phyloP scores from a whole-genome alignment of 2,329 filamentous ascomycete genomes.

The Clonostachys chloroleuca region DNA sequence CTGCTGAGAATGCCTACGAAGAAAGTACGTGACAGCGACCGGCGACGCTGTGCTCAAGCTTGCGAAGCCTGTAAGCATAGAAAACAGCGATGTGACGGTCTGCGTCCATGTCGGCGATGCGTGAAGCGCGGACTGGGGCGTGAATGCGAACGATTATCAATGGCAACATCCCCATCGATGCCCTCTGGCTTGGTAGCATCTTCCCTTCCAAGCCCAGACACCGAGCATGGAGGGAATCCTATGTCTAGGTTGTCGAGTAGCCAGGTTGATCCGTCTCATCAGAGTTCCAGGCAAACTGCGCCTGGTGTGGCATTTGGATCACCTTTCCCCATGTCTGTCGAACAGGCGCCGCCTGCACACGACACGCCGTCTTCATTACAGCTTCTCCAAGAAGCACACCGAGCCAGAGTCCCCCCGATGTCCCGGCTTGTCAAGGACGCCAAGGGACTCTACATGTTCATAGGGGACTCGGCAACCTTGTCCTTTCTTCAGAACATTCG shows the following conservation, averaged over 20 bases:
- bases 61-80: conserved; percentile 18
- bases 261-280: conserved; percentile 1
- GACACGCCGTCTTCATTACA: neutral
- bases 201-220: too few species aligned
- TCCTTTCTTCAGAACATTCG: conserved; percentile 26
- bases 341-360: neutral
- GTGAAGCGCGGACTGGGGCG: conserved; percentile 10
- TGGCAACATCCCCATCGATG: too few species aligned
- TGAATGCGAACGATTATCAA: conserved; percentile 7
- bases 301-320: neutral
- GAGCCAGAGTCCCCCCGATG: too few species aligned
- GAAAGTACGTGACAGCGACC: conserved; percentile 10
- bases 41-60: conserved; percentile 16
- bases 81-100: conserved; percentile 20
- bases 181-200: too few species aligned
- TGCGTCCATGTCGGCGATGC: conserved; percentile 16
- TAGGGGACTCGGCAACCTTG: conserved; percentile 26
- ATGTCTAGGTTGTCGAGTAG: too few species aligned
- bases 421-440: conserved; percentile 24
- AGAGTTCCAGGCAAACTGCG: neutral
- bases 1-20: conserved; percentile 10
- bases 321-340: neutral
- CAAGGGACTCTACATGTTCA: conserved; percentile 24
- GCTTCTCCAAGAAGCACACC: neutral
- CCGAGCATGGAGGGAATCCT: too few species aligned